These are phyloP conservation scores for Monilinia laxa DNA, from an alignment of 2,329 filamentous ascomycete species.

Conservation along the genomic window DNA sequence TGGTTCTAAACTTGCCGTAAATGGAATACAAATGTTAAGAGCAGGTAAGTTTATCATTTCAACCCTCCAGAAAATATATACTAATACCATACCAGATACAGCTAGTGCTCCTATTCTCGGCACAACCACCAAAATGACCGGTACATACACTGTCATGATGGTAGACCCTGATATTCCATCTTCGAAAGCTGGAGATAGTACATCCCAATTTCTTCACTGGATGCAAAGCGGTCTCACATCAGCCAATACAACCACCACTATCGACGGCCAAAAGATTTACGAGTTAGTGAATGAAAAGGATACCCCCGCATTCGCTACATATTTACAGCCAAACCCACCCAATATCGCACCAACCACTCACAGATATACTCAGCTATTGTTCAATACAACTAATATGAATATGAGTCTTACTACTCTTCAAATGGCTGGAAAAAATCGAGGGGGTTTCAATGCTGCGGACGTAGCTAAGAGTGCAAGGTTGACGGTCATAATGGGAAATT, in stretches of 20 bases:
- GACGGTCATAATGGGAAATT: constrained; percentile 25
- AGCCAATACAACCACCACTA: constrained; percentile 27
- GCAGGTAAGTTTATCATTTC: constrained; percentile 26
- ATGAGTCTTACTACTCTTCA: constrained; percentile 14
- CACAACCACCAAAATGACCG: constrained; percentile 29
- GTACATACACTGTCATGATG: constrained; percentile 39
- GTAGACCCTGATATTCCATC: constrained; percentile 37
- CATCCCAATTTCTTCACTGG: constrained; percentile 37
- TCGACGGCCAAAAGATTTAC: constrained; percentile 33
- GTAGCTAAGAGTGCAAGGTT: constrained; percentile 12
- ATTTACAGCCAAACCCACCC: constrained; percentile 34
- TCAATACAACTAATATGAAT: constrained; percentile 32
- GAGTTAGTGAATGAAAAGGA: constrained; percentile 32
- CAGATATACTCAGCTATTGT: constrained; percentile 35
- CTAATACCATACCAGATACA: constrained; percentile 26
- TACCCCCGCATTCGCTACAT: constrained; percentile 31
- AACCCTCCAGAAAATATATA: constrained; percentile 14
- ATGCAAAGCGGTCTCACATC: constrained; percentile 36
- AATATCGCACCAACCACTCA: constrained; percentile 33
- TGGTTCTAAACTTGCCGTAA: constrained; percentile 30
- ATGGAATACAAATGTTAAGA: constrained; percentile 34
- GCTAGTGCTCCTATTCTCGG: constrained; percentile 30
- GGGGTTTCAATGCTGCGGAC: constrained; percentile 18
- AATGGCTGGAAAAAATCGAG: neutral
- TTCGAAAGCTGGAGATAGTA: constrained; percentile 26